Base-by-base conservation (phyloP, 768 basidiomycete genomes). In the Saitozyma podzolica region DNA sequence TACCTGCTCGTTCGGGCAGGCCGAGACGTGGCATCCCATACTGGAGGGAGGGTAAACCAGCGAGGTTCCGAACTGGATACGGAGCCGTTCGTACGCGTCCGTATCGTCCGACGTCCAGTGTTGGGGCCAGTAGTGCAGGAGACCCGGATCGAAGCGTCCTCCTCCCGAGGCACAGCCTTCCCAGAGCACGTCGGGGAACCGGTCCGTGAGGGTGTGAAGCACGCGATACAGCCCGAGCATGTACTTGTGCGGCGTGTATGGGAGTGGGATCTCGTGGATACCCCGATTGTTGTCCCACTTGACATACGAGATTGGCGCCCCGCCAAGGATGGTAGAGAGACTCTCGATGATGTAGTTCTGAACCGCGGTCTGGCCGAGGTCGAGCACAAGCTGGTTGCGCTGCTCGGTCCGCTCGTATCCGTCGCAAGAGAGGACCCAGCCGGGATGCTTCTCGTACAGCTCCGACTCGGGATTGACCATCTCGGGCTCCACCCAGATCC, bases 81-180 rank as follows among this genome's bases (percentile, higher is more conserved):
- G 41, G 11, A 70, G 52, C 5, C 69, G 59, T 29, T 68, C 66
- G 40, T 59, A 17, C 6, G 50, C 63, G 50, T 70, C 69, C 17
- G 69, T 70, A 48, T 70, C 65, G 55, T 70, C 69, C 2, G 59
- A 62, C 9, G 66, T 70, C 69, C 69, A 70, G 0, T 56, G 54
- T 41, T 70, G 69, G 9, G 61, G 43, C 54, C 58, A 70, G 50
- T 70, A 70, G 50, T 70, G 54, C 9, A 67, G 62, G 39, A 70
- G 56, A 29, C 66, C 69, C 8, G 69, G 57, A 47, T 70, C 69
- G 54, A 70, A 68, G 10, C 69, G 51, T 1, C 66, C 69, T 13
- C 69, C 69, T n/a, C 69, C 69, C 11, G 66, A 67, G 20, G 69
- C 63, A 43, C 69, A 70, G 6, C 66, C 66, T 55, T 70, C 69